Evolutionary conservation across 2,329 filamentous ascomycete genomes (phyloP).

Genomic region (Pestalotiopsis sp.): DNA sequence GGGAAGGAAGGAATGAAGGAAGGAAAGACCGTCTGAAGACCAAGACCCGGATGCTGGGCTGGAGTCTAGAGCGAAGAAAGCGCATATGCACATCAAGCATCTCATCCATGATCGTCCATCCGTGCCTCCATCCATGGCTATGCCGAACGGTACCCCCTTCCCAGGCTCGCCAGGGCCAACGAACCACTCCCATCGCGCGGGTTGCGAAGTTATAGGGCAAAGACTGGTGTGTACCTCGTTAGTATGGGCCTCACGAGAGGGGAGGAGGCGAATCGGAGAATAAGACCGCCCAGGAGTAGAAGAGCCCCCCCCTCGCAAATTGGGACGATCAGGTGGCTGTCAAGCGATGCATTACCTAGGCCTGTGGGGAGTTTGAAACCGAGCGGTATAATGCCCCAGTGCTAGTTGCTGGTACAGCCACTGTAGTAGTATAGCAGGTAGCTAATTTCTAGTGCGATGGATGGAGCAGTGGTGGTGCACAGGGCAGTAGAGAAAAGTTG

Average conservation of each 20-base stretch:
- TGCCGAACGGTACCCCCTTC: slow-evolving; percentile 13
- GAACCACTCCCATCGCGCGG: slow-evolving; percentile 25
- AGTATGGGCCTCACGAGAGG: slow-evolving; percentile 7
- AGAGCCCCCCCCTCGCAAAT: slow-evolving; percentile 4
- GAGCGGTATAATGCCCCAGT: not conserved
- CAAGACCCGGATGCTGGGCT: slow-evolving; percentile 13
- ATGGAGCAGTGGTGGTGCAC: not conserved
- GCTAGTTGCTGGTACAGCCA: slow-evolving; percentile 4
- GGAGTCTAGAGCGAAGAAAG: not conserved
- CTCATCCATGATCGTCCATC: not conserved
- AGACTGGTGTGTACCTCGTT: too few species aligned
- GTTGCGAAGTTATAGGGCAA: slow-evolving; percentile 20
- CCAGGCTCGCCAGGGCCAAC: slow-evolving; percentile 15
- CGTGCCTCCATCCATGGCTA: slow-evolving; percentile 13
- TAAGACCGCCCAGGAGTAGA: slow-evolving; percentile 10
- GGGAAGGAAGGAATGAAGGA: too few species aligned
- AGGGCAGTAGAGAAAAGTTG: not conserved
- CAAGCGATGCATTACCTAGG: slow-evolving; percentile 31
- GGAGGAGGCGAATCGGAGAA: slow-evolving; percentile 13
- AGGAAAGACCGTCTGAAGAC: too few species aligned
- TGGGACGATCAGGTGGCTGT: slow-evolving; percentile 28
- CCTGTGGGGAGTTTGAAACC: slow-evolving; percentile 33
- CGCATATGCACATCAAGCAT: slow-evolving; percentile 15
- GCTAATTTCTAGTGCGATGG: not conserved
- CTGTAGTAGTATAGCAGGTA: not conserved